Evolutionary conservation across 1,139 yeast species (phyloP), one percentile per base, ranked within the genome.

Genomic region (Lodderomyces margitis): DNA sequence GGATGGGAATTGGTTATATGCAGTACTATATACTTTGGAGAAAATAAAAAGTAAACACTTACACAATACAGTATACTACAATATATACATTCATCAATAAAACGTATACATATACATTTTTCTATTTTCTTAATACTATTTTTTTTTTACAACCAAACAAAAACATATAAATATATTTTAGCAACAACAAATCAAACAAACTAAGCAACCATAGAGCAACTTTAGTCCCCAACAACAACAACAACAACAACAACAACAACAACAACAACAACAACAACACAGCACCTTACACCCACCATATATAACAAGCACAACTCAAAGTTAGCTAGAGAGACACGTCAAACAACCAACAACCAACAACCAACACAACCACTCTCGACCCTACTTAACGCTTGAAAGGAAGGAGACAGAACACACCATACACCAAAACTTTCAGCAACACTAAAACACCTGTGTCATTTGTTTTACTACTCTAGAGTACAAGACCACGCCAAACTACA

Each of bases 221-320:
- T n/a, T n/a, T n/a, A n/a, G n/a, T n/a, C n/a, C n/a, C n/a, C n/a
- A 28, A 9, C 19, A 28, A 25, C 32, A 28, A 28, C 32, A 28
- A 12, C 5, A 27, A 5, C 11, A 24, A 27, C 30, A 3, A 27
- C 15, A 12, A 12, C 15, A 12, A 12, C 30, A 12, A 5, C 30
- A 27, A 4, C 15, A 27, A 4, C 30, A 12, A 3, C 30, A 27
- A 5, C 30, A n/a, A 5, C 17, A n/a, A 4, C 15, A 24, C 28
- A 24, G n/a, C 28, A 24, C n/a, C 11, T n/a, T n/a, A n/a, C n/a
- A n/a, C n/a, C n/a, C n/a, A n/a, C n/a, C n/a, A n/a, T n/a, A n/a
- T n/a, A n/a, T n/a, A n/a, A n/a, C n/a, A n/a, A n/a, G n/a, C n/a
- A 8, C 28, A 6, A 24, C n/a, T 24, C 5, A 11, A 24, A 20